Conservation (phyloP, 2,329 filamentous ascomycete genomes). For the Neofusicoccum sp. region DNA sequence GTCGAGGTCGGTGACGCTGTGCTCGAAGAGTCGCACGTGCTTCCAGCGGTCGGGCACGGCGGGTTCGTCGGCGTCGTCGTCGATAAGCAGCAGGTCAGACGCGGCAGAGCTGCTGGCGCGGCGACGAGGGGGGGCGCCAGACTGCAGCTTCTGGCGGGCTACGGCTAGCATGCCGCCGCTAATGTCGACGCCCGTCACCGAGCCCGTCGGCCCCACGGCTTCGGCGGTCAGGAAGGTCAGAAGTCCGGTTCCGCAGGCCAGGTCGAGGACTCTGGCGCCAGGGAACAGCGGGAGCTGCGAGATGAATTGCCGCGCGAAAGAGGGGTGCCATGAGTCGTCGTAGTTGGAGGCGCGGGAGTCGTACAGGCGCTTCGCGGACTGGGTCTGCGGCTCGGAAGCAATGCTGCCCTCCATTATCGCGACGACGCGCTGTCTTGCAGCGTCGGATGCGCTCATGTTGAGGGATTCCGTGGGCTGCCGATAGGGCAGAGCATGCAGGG, state of each 20-base stretch:
- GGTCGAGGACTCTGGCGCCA: constrained; percentile 47
- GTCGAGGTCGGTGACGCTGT: constrained; percentile 42
- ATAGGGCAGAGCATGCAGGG: not conserved
- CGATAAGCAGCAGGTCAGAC: constrained; percentile 19
- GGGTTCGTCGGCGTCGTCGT: constrained; percentile 29
- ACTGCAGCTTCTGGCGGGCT: constrained; percentile 4
- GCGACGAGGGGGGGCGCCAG: not conserved
- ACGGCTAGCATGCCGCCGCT: constrained; percentile 34
- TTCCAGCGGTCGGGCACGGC: constrained; percentile 28
- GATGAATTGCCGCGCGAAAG: constrained; percentile 43
- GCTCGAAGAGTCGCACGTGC: constrained; percentile 39
- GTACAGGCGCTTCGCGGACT: constrained; percentile 37
- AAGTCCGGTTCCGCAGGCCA: constrained; percentile 51
- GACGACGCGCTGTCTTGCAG: not conserved
- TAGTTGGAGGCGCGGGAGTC: constrained; percentile 40
- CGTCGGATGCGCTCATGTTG: not conserved
- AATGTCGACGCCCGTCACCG: constrained; percentile 47
- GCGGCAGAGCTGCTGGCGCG: not conserved
- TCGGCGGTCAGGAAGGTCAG: constrained; percentile 43
- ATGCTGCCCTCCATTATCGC: constrained; percentile 12
- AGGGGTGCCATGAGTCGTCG: constrained; percentile 46
- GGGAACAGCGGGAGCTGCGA: constrained; percentile 34
- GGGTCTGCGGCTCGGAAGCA: not conserved
- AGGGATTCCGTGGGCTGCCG: not conserved
- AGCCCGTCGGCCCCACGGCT: constrained; percentile 41